Percentiles rank a stretch among this genome's conserved stretches.
Evolutionary conservation across 352 stramenopile genomes (phyloP).

Genomic region (Stramenopiles sp.): DNA sequence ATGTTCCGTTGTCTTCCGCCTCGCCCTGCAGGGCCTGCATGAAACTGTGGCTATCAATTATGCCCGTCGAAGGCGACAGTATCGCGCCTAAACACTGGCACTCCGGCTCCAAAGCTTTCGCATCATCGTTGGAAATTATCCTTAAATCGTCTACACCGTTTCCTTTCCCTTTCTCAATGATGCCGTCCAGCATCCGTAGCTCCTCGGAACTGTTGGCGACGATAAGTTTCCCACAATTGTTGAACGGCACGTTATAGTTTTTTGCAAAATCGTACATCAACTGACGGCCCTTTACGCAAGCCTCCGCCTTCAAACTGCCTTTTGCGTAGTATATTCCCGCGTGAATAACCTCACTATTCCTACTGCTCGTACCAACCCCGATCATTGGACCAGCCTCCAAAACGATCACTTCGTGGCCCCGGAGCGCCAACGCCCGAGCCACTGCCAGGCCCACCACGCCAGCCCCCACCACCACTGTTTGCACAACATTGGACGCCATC

Average conservation of each 20-base stretch:
- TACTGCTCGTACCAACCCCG: constrained; percentile 55
- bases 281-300: constrained; percentile 64
- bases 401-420: constrained; percentile 49
- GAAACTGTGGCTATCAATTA: constrained; percentile 76
- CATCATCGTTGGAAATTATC: constrained; percentile 32
- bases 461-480: constrained; percentile 42
- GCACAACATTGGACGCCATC: too few relatives aligned
- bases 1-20: constrained; percentile 55
- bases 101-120: constrained; percentile 36
- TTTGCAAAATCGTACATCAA: constrained; percentile 74
- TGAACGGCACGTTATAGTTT: constrained; percentile 44
- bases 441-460: constrained; percentile 50
- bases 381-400: constrained; percentile 56
- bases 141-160: constrained; percentile 42
- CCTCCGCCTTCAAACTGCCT: constrained; percentile 56
- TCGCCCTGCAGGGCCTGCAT: constrained; percentile 69
- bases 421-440: constrained; percentile 33
- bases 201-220: constrained; percentile 56
- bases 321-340: constrained; percentile 77
- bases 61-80: constrained; percentile 77
- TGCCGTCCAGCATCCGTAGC: constrained; percentile 25
- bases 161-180: constrained; percentile 22
- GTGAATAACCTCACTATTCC: constrained; percentile 89
- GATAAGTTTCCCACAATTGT: constrained; percentile 81
- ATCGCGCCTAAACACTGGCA: constrained; percentile 41